Evolutionary conservation across 2,329 filamentous ascomycete species (phyloP).

Genomic region (Exophiala bonariae): DNA sequence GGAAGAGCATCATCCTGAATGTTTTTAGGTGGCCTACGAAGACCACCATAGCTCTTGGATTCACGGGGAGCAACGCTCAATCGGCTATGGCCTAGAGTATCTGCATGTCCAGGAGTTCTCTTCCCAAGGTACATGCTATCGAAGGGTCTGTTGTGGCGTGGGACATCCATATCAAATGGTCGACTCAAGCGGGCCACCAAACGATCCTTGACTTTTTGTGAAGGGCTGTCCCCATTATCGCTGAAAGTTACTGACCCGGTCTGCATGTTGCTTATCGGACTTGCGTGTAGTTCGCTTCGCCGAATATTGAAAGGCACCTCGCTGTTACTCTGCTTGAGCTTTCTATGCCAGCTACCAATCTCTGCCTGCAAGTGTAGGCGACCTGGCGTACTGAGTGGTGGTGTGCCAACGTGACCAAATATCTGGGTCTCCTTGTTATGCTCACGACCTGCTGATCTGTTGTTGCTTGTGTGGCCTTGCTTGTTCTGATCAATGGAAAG

Average conservation of each 20-base stretch:
- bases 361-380: conserved; percentile 14
- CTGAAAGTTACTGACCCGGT: no score
- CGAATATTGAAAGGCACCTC: not conserved
- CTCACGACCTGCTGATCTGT: no score
- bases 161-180: conserved; percentile 28
- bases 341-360: conserved; percentile 19
- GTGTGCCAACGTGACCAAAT: not conserved
- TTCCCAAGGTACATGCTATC: conserved; percentile 29
- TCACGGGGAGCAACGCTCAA: conserved; percentile 20
- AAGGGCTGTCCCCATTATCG: no score
- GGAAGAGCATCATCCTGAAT: no score
- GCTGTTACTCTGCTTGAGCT: conserved; percentile 15
- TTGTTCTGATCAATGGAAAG: no score
- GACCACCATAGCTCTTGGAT: conserved; percentile 6
- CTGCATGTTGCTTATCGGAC: no score
- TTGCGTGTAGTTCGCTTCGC: no score
- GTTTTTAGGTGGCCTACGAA: not conserved
- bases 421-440: no score
- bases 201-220: conserved; percentile 5
- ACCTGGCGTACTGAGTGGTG: conserved; percentile 15
- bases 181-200: conserved; percentile 25
- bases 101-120: conserved; percentile 19
- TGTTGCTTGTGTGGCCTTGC: no score
- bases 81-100: conserved; percentile 19
- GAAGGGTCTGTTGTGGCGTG: conserved; percentile 25